Conservation (phyloP, 352 stramenopile genomes). For the Phytophthora fragariaefolia region DNA sequence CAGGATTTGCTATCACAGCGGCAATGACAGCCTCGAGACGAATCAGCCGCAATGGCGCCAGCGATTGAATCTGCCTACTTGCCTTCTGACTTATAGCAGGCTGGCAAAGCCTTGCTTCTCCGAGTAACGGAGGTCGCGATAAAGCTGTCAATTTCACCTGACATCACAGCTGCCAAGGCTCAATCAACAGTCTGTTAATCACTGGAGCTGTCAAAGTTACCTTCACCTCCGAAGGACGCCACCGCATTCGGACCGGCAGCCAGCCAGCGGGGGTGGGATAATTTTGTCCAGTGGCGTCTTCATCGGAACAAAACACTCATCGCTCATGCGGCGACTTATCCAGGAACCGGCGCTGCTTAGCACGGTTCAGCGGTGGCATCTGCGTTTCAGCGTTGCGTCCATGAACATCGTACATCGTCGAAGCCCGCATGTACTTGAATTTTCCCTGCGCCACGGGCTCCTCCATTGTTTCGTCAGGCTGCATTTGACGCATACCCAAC, state of each 20-base stretch:
- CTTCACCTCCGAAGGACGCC: too few species aligned
- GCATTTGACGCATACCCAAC: constrained; percentile 43
- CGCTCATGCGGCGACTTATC: constrained; percentile 47
- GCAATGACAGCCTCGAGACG: neutral
- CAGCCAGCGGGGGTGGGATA: neutral
- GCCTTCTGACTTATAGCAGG: neutral
- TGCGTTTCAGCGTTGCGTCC: constrained; percentile 38
- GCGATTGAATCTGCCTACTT: neutral
- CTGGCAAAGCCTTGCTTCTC: neutral
- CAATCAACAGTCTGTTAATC: constrained; percentile 3
- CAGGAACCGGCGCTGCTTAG: constrained; percentile 55
- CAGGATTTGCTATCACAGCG: constrained; percentile 6
- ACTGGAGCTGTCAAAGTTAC: neutral
- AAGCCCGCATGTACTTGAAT: constrained; percentile 57
- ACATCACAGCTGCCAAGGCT: constrained; percentile 4
- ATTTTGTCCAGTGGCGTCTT: constrained; percentile 15
- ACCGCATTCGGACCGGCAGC: too few species aligned
- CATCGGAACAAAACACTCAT: constrained; percentile 32
- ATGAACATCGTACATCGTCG: constrained; percentile 47
- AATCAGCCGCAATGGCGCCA: neutral
- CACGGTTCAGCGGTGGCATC: constrained; percentile 46
- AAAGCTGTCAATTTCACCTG: neutral
- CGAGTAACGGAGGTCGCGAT: neutral
- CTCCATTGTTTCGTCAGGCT: constrained; percentile 47
- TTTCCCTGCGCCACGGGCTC: constrained; percentile 46